These are phyloP conservation scores for Coelastrella sp. DNA, from an alignment of 139 green algal genomes.

Conservation along the genomic window DNA sequence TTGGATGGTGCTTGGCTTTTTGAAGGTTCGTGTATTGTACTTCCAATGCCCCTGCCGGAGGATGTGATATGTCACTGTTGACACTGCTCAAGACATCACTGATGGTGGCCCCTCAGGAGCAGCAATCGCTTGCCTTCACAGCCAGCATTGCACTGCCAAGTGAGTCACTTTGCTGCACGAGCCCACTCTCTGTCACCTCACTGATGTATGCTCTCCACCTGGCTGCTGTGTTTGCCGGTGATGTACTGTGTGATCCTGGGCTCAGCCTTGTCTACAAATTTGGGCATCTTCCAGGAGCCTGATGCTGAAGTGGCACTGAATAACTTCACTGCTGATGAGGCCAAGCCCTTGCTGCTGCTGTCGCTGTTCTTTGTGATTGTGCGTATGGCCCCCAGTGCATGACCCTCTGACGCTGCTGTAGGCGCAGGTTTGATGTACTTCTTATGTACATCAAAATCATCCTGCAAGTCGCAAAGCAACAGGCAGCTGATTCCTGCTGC, in stretches of 20 bases:
- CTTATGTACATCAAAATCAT: constrained; percentile 35
- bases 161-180: neutral
- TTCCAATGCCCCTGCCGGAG: too few relatives aligned
- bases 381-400: constrained; percentile 13
- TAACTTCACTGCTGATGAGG: neutral
- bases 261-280: constrained; percentile 27
- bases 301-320: neutral
- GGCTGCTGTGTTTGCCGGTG: neutral
- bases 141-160: too few relatives aligned
- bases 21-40: too few relatives aligned
- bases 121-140: too few relatives aligned
- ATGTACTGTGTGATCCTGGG: constrained; percentile 26
- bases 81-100: too few relatives aligned
- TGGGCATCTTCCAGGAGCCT: constrained; percentile 37
- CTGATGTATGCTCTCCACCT: neutral
- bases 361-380: neutral
- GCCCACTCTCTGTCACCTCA: neutral
- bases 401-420: constrained; percentile 33
- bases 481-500: neutral
- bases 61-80: too few relatives aligned
- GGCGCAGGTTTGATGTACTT: constrained; percentile 46
- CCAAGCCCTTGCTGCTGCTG: neutral
- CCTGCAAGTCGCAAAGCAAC: neutral
- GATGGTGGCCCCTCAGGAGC: too few relatives aligned
- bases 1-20: too few relatives aligned